phyloP scores from a whole-genome alignment of 2,329 filamentous ascomycete species.

The Colletotrichum spaethianum region DNA sequence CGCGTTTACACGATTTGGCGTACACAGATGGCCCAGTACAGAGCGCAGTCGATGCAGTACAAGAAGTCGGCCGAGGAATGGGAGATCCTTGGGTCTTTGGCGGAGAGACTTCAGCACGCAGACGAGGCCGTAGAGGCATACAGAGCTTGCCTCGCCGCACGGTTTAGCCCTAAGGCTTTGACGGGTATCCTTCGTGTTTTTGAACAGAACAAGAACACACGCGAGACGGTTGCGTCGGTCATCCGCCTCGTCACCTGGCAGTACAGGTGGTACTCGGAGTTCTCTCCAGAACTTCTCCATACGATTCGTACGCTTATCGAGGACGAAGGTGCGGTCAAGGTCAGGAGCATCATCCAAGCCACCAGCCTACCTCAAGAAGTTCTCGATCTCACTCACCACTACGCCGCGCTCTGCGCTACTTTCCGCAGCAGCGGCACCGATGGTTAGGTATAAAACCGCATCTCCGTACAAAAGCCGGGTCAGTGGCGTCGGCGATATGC shows the following conservation, averaged over 20 bases:
- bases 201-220: constrained; percentile 82
- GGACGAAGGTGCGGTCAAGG: constrained; percentile 97
- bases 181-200: constrained; percentile 86
- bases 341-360: constrained; percentile 96
- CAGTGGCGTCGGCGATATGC: not conserved
- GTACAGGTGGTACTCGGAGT: constrained; percentile 99
- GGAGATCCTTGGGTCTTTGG: constrained; percentile 96
- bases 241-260: constrained; percentile 97
- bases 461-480: not conserved
- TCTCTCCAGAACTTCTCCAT: constrained; percentile 91
- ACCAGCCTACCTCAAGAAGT: constrained; percentile 95
- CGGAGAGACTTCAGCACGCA: constrained; percentile 91
- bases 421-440: constrained; percentile 96
- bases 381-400: constrained; percentile 94
- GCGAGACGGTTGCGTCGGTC: constrained; percentile 86
- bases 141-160: constrained; percentile 85
- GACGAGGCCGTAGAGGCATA: constrained; percentile 96
- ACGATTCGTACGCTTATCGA: constrained; percentile 94
- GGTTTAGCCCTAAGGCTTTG: constrained; percentile 95
- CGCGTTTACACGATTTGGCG: constrained; percentile 99
- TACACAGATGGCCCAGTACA: constrained; percentile 96
- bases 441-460: constrained; percentile 64
- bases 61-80: constrained; percentile 98
- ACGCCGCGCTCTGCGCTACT: constrained; percentile 92
- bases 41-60: constrained; percentile 93